Base-by-base conservation (phyloP, 78 protist genomes). In the Isochrysis galbana region DNA sequence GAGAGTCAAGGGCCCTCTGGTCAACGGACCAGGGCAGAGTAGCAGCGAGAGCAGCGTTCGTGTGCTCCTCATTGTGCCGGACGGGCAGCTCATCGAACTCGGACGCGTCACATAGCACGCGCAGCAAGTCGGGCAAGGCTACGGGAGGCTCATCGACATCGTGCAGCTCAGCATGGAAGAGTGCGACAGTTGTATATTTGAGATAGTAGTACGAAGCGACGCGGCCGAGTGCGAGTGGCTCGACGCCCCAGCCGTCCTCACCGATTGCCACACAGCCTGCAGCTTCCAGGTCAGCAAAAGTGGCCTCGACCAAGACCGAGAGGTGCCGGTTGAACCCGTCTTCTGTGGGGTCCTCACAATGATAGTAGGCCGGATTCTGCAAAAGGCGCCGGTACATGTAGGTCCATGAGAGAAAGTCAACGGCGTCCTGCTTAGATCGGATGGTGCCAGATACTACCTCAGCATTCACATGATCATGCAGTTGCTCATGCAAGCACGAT, bases 331-430 rank as follows among this genome's bases (percentile, higher is more conserved):
- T 91, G 48, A 97, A 61, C 17, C 83, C 91, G 11, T 72, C 94
- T 1, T 0, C 39, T 32, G 47, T 1, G n/a, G 82, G 67, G 55
- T 91, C 97, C 32, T 95, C 91, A 2, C 1, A 2, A 14, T 97
- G 98, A 93, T 99, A 99, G 96, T 97, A 99, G 11, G 98, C 89
- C 11, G 99, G 99, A 92, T 98, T 98, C 34, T 69, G 41, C n/a
- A 90, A 29, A 7, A 98, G 94, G 42, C 99, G 94, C 1, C 99
- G 94, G 96, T 89, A 99, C 80, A 97, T 93, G 95, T 94, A 99
- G n/a, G 99, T 98, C 98, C 99, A 98, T 11, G 99, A 95, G 74
- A 98, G 93, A 67, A 96, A 99, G 92, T 98, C 99, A 22, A 98
- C 86, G 1, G 97, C 98, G 41, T 95, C 97, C 77, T 96, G 98